Base-by-base conservation (phyloP, 1,284 basidiomycete genomes). In the Pyrrhoderma noxium region DNA sequence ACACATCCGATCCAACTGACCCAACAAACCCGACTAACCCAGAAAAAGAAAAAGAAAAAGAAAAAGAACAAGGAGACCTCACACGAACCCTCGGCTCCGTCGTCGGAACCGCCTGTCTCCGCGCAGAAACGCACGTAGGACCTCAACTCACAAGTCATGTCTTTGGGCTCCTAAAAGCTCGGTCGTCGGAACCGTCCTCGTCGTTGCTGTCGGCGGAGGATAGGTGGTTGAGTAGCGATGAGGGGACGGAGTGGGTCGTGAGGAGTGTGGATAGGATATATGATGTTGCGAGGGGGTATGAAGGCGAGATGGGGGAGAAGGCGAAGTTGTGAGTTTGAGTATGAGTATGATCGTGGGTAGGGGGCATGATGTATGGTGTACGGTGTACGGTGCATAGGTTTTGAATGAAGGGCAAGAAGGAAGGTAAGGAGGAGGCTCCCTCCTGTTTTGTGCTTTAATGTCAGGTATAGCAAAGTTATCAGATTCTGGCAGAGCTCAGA, bases 61-160 rank as follows among this genome's bases (percentile, higher is more conserved):
- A 31, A 70, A 65, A 64, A 58, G 77, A 82, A 69, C 84, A 86
- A 67, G 85, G 86, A 52, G 89, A 93, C 68, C 76, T 96, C 58
- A 90, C 88, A 64, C 82, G 94, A 53, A 80, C 91, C 19, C 68
- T 95, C 60, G 90, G 93, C 39, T 93, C 89, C 35, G 77, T 97
- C 36, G 85, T 95, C 49, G 94, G 90, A 40, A 86, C 92, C 53
- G 85, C 93, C n/a, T 88, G 91, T 57, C 77, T 99, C 48, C 82
- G 95, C 55, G 85, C 93, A 5, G 89, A 95, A 64, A 85, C 81
- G 31, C 77, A 89, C 45, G 93, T 98, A 51, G 92, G 84, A 14
- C 91, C 93, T 7, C 95, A 98, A 65, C 77, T 97, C 52, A 87
- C 76, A 8, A 90, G 86, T 63, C 95, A 99, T 66, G 87, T 93